Conservation (phyloP, 2,329 filamentous ascomycete species). For the Sphaerulina populicola region DNA sequence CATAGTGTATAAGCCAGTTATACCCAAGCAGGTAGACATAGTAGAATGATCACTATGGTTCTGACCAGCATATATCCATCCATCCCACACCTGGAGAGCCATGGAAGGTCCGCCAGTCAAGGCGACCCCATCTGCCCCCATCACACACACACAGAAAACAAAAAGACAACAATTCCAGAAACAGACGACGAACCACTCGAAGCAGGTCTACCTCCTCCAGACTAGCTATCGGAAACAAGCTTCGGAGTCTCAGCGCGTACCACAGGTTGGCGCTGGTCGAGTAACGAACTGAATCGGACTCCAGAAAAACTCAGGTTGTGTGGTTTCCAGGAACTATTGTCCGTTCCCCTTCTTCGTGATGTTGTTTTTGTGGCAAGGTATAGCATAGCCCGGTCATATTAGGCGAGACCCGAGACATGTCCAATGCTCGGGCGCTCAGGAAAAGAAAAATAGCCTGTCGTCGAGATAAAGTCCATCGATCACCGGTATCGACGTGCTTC, state of each 20-base stretch:
- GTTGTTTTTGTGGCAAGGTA: not conserved
- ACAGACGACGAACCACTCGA: constrained; percentile 22
- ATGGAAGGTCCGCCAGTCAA: constrained; percentile 19
- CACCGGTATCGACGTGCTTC: constrained; percentile 12
- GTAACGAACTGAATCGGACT: constrained; percentile 16
- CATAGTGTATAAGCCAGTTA: constrained; percentile 5
- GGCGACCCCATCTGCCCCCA: constrained; percentile 15
- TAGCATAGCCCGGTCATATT: constrained; percentile 16
- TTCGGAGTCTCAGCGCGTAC: constrained; percentile 15
- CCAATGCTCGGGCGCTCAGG: constrained; percentile 16
- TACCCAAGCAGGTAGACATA: constrained; percentile 14
- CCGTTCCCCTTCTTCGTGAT: constrained; percentile 1
- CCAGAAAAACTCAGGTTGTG: constrained; percentile 13
- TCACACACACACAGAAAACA: not conserved
- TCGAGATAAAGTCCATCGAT: constrained; percentile 14
- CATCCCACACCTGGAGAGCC: not conserved
- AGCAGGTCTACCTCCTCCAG: constrained; percentile 32
- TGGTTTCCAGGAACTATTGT: not conserved
- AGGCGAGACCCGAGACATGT: constrained; percentile 17
- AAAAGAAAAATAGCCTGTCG: constrained; percentile 14
- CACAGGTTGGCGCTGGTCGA: constrained; percentile 12
- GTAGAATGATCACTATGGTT: constrained; percentile 27
- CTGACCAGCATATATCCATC: constrained; percentile 11
- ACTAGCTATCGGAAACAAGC: constrained; percentile 31
- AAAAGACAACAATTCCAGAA: not conserved